A percentile compares a stretch with the other conserved stretches of the same genome.
Conservation (phyloP, 805 yeast genomes). For the Lachancea kluyveri region DNA sequence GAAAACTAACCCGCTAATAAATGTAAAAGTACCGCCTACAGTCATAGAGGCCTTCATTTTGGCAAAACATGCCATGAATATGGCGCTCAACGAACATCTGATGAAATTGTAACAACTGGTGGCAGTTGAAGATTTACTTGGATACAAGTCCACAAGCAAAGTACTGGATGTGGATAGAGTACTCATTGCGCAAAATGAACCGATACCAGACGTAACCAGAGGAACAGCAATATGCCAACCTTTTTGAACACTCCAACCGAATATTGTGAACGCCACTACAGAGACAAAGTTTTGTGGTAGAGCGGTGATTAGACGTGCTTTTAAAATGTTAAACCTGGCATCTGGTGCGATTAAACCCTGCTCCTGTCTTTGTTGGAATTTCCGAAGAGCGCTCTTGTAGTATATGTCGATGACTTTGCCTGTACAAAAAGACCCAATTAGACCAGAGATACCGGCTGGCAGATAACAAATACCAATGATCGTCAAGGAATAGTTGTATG, state of each 20-base stretch:
- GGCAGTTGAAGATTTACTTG: conserved; percentile 63
- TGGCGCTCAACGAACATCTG: conserved; percentile 65
- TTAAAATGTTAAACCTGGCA: conserved; percentile 44
- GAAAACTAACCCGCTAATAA: conserved; percentile 49
- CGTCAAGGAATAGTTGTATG: conserved; percentile 46
- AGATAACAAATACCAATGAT: conserved; percentile 66
- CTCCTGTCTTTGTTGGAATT: conserved; percentile 17
- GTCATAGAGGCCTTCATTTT: conserved; percentile 53
- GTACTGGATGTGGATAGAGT: conserved; percentile 55
- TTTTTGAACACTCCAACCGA: conserved; percentile 68
- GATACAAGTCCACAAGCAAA: conserved; percentile 66
- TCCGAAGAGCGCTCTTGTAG: conserved; percentile 34
- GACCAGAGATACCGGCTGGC: conserved; percentile 67
- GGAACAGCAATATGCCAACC: conserved; percentile 46
- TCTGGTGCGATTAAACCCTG: conserved; percentile 21
- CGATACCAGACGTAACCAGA: conserved; percentile 48
- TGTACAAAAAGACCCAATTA: conserved; percentile 50
- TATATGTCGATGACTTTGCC: conserved; percentile 52
- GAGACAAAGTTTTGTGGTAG: conserved; percentile 40
- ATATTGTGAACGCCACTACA: conserved; percentile 40
- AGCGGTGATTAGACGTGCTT: conserved; percentile 44
- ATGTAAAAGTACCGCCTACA: conserved; percentile 69
- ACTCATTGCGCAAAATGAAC: conserved; percentile 53
- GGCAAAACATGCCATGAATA: conserved; percentile 60
- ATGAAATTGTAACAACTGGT: conserved; percentile 65